Evolutionary conservation across 2,329 filamentous ascomycete genomes (phyloP), one percentile per base, ranked within the genome.

Genomic region (Blastomyces parvus): DNA sequence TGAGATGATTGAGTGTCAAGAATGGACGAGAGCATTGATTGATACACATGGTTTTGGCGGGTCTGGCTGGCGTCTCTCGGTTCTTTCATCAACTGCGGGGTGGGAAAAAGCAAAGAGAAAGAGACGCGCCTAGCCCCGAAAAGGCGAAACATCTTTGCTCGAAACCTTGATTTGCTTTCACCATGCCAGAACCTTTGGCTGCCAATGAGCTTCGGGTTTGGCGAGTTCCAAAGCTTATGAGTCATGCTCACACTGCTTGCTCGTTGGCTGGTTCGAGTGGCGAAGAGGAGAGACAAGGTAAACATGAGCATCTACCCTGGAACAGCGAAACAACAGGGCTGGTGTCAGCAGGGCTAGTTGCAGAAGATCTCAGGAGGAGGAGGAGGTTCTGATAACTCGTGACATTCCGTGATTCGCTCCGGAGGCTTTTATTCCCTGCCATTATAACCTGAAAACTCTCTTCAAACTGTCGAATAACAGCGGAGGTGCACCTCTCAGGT

Each of bases 51-150:
- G 46, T 5, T 13, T 33, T 33, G 30, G 22, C 9, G 27, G 46
- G 46, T 27, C n/a, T 27, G 4, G 46, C 46, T 25, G 46, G 48
- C 22, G 48, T 27, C 48, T 27, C 25, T 22, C 25, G 13, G 25
- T 48, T 25, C 46, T 25, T 48, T 22, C 9, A 48, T n/a, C 25
- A 30, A 7, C 48, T 27, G 56, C 38, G 38, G 36, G 56, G 36
- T 27, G 38, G 33, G 3, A 44, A 40, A 38, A 25, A 30, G 7
- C 25, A 44, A 58, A 25, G n/a, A 25, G 13, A 25, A 13, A 58
- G 22, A 42, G 56, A 40, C 14, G 33, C 22, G 56, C 56, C 56
- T 30, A 44, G 56, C 56, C 56, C n/a, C 53, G 33, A 56, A 56
- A 56, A 56, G 53, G 30, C 52, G 30, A 55, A 55, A 44, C n/a